Evolutionary conservation across 2,329 filamentous ascomycete species (phyloP).

Genomic region (Sordariomycetes sp.): DNA sequence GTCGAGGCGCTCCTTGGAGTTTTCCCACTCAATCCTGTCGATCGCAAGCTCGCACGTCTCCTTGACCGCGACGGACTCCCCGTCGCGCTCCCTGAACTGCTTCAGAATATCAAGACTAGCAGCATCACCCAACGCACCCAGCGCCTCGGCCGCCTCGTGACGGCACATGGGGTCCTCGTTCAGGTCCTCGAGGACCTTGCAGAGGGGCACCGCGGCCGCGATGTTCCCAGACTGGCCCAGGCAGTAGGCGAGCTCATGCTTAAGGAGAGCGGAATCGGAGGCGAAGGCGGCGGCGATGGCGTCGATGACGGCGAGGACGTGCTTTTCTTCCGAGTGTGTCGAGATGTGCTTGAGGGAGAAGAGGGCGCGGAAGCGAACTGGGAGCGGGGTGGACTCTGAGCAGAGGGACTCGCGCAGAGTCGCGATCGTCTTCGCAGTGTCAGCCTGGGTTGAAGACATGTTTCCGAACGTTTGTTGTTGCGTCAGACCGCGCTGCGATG

Average conservation of each 20-base stretch:
- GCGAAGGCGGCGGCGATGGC: conserved; percentile 82
- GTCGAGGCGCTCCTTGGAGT: conserved; percentile 55
- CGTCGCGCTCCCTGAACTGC: conserved; percentile 60
- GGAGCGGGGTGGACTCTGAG: conserved; percentile 71
- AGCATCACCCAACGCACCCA: conserved; percentile 73
- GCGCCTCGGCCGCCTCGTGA: conserved; percentile 91
- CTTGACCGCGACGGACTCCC: conserved; percentile 70
- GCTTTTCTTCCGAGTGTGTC: conserved; percentile 49
- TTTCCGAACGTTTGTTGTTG: neutral
- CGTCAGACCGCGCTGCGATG: neutral
- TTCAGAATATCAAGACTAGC: conserved; percentile 65
- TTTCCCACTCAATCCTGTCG: conserved; percentile 88
- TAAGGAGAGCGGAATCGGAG: conserved; percentile 80
- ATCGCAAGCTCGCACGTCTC: conserved; percentile 98
- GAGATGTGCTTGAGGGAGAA: conserved; percentile 97
- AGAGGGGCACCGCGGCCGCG: conserved; percentile 62
- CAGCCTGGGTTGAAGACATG: neutral
- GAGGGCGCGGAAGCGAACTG: conserved; percentile 85
- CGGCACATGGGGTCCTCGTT: conserved; percentile 90
- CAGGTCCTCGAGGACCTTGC: conserved; percentile 62
- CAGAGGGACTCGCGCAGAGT: conserved; percentile 65
- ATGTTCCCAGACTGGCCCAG: conserved; percentile 80
- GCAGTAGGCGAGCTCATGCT: conserved; percentile 96
- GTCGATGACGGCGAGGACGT: conserved; percentile 43
- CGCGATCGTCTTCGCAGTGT: conserved; percentile 33